A percentile compares a stretch with the other conserved stretches of the same genome.
Evolutionary conservation across 768 basidiomycete species (phyloP).

Genomic region (Gymnopilus junonius): DNA sequence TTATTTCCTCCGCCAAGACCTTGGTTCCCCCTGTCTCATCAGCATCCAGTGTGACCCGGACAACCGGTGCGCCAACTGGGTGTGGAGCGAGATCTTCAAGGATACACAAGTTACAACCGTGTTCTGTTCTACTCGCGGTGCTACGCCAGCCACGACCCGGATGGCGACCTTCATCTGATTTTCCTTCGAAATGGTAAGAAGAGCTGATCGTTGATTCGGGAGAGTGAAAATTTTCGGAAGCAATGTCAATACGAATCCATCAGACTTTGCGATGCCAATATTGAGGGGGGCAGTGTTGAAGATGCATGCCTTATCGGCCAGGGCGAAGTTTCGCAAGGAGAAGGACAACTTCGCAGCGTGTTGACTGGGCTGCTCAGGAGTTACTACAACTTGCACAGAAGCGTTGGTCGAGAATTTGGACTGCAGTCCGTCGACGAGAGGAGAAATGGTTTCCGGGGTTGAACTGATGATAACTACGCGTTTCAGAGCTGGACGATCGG

Average conservation of each 20-base stretch:
- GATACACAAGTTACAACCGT: constrained; percentile 6
- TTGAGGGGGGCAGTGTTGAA: constrained; percentile 14
- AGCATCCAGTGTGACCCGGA: constrained; percentile 11
- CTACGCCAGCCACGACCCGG: constrained; percentile 10
- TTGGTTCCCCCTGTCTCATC: constrained; percentile 12
- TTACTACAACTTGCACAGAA: neutral
- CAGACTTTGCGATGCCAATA: constrained; percentile 14
- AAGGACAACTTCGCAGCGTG: constrained; percentile 10
- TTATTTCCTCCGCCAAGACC: constrained; percentile 11
- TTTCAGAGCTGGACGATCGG: constrained; percentile 3
- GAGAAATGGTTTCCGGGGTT: neutral
- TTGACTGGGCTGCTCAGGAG: neutral
- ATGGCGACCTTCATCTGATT: constrained; percentile 11
- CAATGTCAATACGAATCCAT: constrained; percentile 12
- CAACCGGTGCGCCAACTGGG: neutral
- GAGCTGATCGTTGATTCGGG: constrained; percentile 4
- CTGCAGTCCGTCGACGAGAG: neutral
- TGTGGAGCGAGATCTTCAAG: constrained; percentile 2
- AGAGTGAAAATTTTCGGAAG: constrained; percentile 8
- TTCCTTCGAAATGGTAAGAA: constrained; percentile 13
- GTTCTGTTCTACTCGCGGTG: constrained; percentile 2
- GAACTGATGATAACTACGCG: constrained; percentile 7
- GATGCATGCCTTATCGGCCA: neutral
- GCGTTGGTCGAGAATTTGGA: neutral
- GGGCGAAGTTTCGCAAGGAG: neutral